Percentiles rank a stretch among this genome's conserved stretches.
These are phyloP conservation scores for Pascua sp. DNA, from an alignment of 1,284 basidiomycete genomes.

Conservation along the genomic window DNA sequence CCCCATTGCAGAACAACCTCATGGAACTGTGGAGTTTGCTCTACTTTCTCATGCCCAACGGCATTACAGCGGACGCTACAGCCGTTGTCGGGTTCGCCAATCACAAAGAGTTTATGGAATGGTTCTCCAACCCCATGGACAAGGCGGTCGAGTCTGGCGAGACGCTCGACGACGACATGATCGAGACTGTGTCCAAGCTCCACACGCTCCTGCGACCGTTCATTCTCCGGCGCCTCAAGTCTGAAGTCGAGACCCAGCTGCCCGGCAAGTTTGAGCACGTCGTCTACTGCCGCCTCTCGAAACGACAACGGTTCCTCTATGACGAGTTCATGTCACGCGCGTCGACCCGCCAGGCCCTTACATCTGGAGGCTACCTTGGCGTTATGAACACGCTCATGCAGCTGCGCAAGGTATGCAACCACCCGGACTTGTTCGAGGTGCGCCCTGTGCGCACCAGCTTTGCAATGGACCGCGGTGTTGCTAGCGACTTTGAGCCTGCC, in stretches of 20 bases:
- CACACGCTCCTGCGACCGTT: conserved; percentile 92
- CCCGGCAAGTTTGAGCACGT: conserved; percentile 95
- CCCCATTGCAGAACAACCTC: conserved; percentile 91
- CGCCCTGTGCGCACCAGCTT: conserved; percentile 91
- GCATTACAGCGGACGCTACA: conserved; percentile 50
- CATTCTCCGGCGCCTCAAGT: conserved; percentile 87
- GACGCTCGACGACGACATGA: conserved; percentile 73
- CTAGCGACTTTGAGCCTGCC: conserved; percentile 81
- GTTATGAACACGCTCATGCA: conserved; percentile 99
- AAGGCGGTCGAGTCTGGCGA: conserved; percentile 87
- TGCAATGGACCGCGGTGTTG: conserved; percentile 73
- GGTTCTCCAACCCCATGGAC: conserved; percentile 94
- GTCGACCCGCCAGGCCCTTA: conserved; percentile 78
- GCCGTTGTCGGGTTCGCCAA: conserved; percentile 79
- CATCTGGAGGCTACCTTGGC: conserved; percentile 72
- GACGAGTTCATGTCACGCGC: conserved; percentile 97
- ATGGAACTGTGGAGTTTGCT: conserved; percentile 93
- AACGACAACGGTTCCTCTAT: conserved; percentile 92
- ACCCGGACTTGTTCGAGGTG: conserved; percentile 93
- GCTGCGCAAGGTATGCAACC: conserved; percentile 89
- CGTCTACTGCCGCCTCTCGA: conserved; percentile 85
- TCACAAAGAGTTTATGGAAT: conserved; percentile 89
- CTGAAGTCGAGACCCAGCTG: conserved; percentile 92
- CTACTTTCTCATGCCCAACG: conserved; percentile 90
- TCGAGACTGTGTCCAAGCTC: conserved; percentile 81